A percentile compares a stretch with the other conserved stretches of the same genome.
These are phyloP conservation scores for Cladosporium sp. DNA, from an alignment of 2,329 filamentous ascomycete species.

Conservation along the genomic window DNA sequence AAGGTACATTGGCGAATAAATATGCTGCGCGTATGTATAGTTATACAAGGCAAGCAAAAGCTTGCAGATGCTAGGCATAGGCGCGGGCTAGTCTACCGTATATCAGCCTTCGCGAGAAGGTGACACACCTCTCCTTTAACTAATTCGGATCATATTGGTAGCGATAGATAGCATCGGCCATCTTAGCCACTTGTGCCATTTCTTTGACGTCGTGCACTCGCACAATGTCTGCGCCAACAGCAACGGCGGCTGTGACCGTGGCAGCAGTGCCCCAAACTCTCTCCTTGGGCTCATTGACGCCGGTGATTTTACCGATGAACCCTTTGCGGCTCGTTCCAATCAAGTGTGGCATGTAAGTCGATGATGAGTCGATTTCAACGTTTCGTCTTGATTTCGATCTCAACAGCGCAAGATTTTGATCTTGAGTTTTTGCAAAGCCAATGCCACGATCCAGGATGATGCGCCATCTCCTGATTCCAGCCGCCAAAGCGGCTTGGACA, in stretches of 20 bases:
- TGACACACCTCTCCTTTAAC: no score
- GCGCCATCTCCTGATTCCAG: slow-evolving; percentile 85
- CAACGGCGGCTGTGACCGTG: slow-evolving; percentile 77
- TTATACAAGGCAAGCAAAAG: no score
- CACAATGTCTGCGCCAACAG: slow-evolving; percentile 85
- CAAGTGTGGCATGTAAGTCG: slow-evolving; percentile 76
- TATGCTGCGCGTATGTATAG: no score
- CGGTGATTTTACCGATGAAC: slow-evolving; percentile 81
- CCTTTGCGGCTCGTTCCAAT: slow-evolving; percentile 83
- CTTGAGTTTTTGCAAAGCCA: slow-evolving; percentile 81
- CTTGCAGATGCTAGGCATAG: no score
- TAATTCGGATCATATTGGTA: no score
- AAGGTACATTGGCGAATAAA: no score
- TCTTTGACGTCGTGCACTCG: slow-evolving; percentile 85
- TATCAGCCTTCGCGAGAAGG: no score
- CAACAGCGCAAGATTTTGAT: slow-evolving; percentile 78
- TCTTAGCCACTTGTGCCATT: slow-evolving; percentile 78
- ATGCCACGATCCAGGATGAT: slow-evolving; percentile 92
- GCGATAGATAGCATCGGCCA: slow-evolving; percentile 76
- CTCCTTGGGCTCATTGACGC: slow-evolving; percentile 63
- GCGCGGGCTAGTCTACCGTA: no score
- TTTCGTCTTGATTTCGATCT: slow-evolving; percentile 18
- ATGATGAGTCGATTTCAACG: no score
- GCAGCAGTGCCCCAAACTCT: slow-evolving; percentile 83
- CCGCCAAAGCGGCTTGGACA: slow-evolving; percentile 68